These are phyloP conservation scores for Geotrichum ghanense DNA, from an alignment of 805 yeast genomes.

Conservation along the genomic window DNA sequence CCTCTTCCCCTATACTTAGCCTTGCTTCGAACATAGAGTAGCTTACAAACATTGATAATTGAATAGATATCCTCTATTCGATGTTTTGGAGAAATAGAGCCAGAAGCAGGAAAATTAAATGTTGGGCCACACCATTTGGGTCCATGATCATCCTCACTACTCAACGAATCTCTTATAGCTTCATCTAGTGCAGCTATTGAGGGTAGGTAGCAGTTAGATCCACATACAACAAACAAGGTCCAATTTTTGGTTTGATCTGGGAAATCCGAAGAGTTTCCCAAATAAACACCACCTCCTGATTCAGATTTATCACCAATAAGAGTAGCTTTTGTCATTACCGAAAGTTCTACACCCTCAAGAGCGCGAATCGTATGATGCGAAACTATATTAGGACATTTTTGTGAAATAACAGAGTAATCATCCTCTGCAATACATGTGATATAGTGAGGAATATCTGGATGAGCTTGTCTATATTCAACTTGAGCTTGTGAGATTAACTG, in stretches of 20 bases:
- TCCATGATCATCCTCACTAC: not conserved
- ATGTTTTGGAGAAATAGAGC: constrained; percentile 61
- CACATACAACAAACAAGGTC: constrained; percentile 27
- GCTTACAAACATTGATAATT: constrained; percentile 58
- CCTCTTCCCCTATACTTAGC: constrained; percentile 14
- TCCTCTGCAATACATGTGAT: constrained; percentile 12
- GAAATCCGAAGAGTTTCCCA: constrained; percentile 70
- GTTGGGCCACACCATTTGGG: constrained; percentile 18
- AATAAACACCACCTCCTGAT: constrained; percentile 41
- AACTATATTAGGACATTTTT: not conserved
- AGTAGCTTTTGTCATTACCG: constrained; percentile 75
- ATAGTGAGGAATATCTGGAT: constrained; percentile 13
- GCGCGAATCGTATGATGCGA: no score
- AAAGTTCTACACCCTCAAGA: constrained; percentile 79
- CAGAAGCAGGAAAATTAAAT: constrained; percentile 79
- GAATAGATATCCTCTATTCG: constrained; percentile 51
- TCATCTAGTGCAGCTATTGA: constrained; percentile 13
- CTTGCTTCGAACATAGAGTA: constrained; percentile 35
- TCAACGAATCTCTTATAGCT: constrained; percentile 14
- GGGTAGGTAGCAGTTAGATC: constrained; percentile 19
- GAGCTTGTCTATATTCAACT: constrained; percentile 11
- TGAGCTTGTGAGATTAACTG: constrained; percentile 12
- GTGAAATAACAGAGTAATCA: not conserved
- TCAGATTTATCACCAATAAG: constrained; percentile 25
- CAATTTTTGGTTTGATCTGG: constrained; percentile 20